A percentile compares a stretch with the other conserved stretches of the same genome.
phyloP scores from a whole-genome alignment of 805 yeast genomes.

The Kodamaea neixiangensis region DNA sequence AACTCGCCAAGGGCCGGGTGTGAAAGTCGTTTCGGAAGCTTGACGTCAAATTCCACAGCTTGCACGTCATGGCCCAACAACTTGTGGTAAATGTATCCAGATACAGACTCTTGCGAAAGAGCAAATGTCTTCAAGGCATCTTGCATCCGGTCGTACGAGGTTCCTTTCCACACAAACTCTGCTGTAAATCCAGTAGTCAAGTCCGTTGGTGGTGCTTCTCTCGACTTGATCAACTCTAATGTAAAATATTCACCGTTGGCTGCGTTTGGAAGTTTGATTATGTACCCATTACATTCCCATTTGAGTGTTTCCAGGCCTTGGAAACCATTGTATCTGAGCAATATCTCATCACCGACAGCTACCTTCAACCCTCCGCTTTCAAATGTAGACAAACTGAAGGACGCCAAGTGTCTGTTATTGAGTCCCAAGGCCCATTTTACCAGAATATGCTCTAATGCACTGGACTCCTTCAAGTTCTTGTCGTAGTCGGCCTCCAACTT shows the following conservation, averaged over 20 bases:
- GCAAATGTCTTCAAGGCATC: conserved; percentile 74
- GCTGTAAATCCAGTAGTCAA: conserved; percentile 70
- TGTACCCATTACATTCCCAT: conserved; percentile 76
- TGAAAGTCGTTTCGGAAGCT: conserved; percentile 62
- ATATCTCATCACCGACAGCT: conserved; percentile 83
- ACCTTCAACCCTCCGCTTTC: conserved; percentile 68
- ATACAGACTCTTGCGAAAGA: conserved; percentile 62
- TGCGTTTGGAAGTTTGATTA: conserved; percentile 65
- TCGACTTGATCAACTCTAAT: conserved; percentile 57
- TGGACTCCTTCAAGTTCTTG: conserved; percentile 70
- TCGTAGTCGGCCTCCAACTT: conserved; percentile 82
- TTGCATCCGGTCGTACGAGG: conserved; percentile 83
- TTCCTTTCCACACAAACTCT: conserved; percentile 88
- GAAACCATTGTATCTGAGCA: conserved; percentile 61
- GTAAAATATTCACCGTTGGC: conserved; percentile 66
- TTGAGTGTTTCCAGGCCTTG: conserved; percentile 40
- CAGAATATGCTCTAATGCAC: conserved; percentile 68
- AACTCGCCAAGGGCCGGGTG: conserved; percentile 56
- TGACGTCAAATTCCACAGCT: conserved; percentile 58
- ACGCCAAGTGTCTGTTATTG: conserved; percentile 64
- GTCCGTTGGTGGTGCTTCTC: conserved; percentile 48
- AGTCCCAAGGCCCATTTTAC: conserved; percentile 74
- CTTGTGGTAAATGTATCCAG: conserved; percentile 73
- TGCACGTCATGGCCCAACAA: conserved; percentile 78
- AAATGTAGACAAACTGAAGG: conserved; percentile 66